A percentile compares a stretch with the other conserved stretches of the same genome.
These are phyloP conservation scores for Alternaria sp. DNA, from an alignment of 2,329 filamentous ascomycete species.

Conservation along the genomic window DNA sequence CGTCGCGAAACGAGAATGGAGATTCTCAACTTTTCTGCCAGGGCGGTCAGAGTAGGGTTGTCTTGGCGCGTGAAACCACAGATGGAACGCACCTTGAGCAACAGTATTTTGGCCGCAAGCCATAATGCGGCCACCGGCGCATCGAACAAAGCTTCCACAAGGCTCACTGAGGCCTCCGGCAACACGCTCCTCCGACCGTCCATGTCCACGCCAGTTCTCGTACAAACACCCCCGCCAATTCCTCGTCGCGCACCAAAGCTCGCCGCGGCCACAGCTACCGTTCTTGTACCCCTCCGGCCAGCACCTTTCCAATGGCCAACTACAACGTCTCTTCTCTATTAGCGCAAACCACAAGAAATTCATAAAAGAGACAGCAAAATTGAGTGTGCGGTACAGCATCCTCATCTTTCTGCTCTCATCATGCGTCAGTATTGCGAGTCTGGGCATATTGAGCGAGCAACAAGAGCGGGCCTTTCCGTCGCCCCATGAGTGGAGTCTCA, in stretches of 20 bases:
- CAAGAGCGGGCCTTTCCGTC: constrained; percentile 81
- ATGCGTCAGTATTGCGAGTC: constrained; percentile 67
- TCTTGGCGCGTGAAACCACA: constrained; percentile 30
- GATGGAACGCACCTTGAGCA: constrained; percentile 17
- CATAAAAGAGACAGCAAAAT: constrained; percentile 73
- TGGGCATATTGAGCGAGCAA: constrained; percentile 75
- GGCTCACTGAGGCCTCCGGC: constrained; percentile 34
- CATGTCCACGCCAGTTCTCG: constrained; percentile 64
- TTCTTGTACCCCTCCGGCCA: constrained; percentile 68
- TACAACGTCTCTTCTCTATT: constrained; percentile 77
- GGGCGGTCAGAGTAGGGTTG: constrained; percentile 24
- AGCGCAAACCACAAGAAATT: constrained; percentile 71
- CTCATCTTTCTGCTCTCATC: constrained; percentile 70
- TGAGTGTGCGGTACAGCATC: constrained; percentile 73
- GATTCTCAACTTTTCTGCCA: constrained; percentile 36
- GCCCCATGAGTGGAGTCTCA: constrained; percentile 80
- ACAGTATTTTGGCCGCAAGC: constrained; percentile 16
- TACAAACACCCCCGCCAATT: constrained; percentile 63
- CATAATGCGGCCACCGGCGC: constrained; percentile 42
- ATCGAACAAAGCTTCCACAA: constrained; percentile 39
- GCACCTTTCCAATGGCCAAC: constrained; percentile 49
- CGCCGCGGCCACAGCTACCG: constrained; percentile 67
- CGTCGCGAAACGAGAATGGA: constrained; percentile 20
- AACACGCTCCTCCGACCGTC: constrained; percentile 20
- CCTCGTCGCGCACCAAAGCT: constrained; percentile 52